Evolutionary conservation across 805 yeast genomes (phyloP), one percentile per base, ranked within the genome.

Genomic region (Candida ortonii): DNA sequence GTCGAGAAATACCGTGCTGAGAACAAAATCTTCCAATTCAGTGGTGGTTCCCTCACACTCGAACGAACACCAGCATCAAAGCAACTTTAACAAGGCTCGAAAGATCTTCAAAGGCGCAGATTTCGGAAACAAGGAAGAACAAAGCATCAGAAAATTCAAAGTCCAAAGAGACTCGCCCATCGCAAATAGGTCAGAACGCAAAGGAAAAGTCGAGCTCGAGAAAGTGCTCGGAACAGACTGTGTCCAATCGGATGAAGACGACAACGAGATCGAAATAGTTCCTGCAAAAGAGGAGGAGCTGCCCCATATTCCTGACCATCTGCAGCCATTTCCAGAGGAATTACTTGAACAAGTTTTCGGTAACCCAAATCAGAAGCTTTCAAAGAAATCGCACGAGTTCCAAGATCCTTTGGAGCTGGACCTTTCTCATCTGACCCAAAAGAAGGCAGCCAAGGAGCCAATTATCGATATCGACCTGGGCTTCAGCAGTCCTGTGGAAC

Each of bases 211-310:
- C 16, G 41, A 38, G 16, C 23, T 43, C 11, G 34, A 40, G 18
- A 40, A 42, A 23, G 21, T 41, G n/a, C 5, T 28, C 36, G 24
- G 16, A 27, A 13, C 42, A 39, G 7, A 30, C 39, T 14, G n/a
- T n/a, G 29, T 19, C 16, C 28, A 29, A 23, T 26, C 25, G 21
- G 43, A 34, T 15, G 40, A 41, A 7, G 36, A 59, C 22, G 68
- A 63, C 16, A 59, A 59, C 25, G 73, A 69, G 33, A 60, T 77
- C n/a, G 84, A 78, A 41, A 51, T 54, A 25, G 68, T 67, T 15
- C 73, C 82, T 5, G 52, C 55, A 15, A 52, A 49, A 22, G 57
- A 54, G 18, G 57, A 57, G 3, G 70, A 64, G 15, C 42, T 66
- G 16, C 65, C 68, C 3, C 67, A 70, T 39, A 51, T 61, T 5